Conservation (phyloP, 345 rosid genomes). For the Iberis pinnata region DNA sequence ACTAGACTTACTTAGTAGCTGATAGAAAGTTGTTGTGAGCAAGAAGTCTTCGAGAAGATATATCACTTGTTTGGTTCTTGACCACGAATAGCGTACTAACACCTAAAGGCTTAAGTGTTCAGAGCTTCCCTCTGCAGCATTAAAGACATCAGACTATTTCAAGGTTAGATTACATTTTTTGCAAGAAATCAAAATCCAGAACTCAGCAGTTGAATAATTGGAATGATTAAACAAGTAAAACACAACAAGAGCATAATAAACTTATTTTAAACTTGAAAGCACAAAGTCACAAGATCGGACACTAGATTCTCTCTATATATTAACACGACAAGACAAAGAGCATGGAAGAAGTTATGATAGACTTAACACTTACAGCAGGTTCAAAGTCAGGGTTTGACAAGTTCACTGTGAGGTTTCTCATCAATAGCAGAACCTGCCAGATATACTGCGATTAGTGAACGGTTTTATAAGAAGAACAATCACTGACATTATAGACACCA, state of each 20-base stretch:
- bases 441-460: constrained; percentile 18
- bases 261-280: neutral
- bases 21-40: constrained; percentile 17
- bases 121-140: constrained; percentile 43
- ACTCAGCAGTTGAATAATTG: neutral
- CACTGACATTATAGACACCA: constrained; percentile 15
- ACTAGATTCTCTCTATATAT: neutral
- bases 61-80: constrained; percentile 33
- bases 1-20: constrained; percentile 21
- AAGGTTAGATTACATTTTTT: constrained; percentile 26
- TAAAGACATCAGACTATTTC: constrained; percentile 31
- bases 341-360: constrained; percentile 6
- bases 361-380: constrained; percentile 64
- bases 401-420: constrained; percentile 92
- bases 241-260: neutral
- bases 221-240: neutral
- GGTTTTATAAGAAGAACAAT: neutral
- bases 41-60: constrained; percentile 35
- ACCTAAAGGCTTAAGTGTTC: constrained; percentile 37
- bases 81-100: constrained; percentile 30
- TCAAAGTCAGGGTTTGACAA: constrained; percentile 79
- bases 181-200: constrained; percentile 6
- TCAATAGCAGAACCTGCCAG: constrained; percentile 72
- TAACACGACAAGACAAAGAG: neutral
- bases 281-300: neutral